Conservation (phyloP, 2,329 filamentous ascomycete species). For the Sporothrix sp. region DNA sequence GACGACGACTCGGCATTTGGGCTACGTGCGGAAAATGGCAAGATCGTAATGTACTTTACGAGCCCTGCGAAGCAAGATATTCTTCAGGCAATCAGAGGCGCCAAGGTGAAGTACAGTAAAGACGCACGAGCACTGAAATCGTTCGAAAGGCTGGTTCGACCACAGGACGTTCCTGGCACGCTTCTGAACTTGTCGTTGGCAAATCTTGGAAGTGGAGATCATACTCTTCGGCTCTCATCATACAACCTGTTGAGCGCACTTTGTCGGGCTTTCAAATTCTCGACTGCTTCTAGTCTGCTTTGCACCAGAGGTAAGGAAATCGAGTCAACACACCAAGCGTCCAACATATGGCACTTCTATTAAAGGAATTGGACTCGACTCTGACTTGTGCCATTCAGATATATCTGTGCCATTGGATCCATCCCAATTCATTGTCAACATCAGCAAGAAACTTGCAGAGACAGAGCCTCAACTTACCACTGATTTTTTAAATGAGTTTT, state of each 20-base stretch:
- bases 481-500: conserved; percentile 64
- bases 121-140: conserved; percentile 51
- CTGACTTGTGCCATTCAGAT: too few relatives aligned
- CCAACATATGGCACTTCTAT: too few relatives aligned
- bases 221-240: conserved; percentile 50
- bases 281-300: conserved; percentile 49
- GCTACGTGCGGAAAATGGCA: conserved; percentile 57
- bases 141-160: conserved; percentile 55
- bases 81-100: conserved; percentile 51
- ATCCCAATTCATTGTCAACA: conserved; percentile 53
- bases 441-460: conserved; percentile 52
- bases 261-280: conserved; percentile 59
- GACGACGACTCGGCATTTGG: conserved; percentile 61
- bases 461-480: conserved; percentile 58
- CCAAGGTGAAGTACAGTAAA: conserved; percentile 56
- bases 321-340: too few relatives aligned
- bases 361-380: too few relatives aligned
- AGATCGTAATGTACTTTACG: conserved; percentile 63
- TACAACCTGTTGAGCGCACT: conserved; percentile 59
- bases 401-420: conserved; percentile 54
- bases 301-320: conserved; percentile 47
- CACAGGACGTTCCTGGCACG: conserved; percentile 61
- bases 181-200: conserved; percentile 57
- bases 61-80: conserved; percentile 55
- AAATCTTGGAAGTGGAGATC: conserved; percentile 54